Evolutionary conservation across 2,329 filamentous ascomycete genomes (phyloP), one percentile per base, ranked within the genome.

Genomic region (Sarocladiaceae sp.): DNA sequence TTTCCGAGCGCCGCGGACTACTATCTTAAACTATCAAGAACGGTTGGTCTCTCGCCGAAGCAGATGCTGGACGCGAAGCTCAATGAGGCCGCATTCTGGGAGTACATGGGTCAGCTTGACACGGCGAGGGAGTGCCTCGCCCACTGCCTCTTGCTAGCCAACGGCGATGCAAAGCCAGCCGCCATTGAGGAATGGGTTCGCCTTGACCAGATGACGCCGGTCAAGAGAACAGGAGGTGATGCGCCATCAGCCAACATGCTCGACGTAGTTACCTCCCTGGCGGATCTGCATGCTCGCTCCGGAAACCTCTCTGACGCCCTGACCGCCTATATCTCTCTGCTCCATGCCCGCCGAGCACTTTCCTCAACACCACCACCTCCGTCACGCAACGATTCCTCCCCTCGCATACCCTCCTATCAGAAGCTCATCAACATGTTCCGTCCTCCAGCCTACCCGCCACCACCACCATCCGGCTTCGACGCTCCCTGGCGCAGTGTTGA

Each of bases 41-140:
- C 87, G 0, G 75, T 76, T 45, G 91, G 91, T 2, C 87, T 97
- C 55, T 83, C 78, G 1, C 73, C 78, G n/a, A 74, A 80, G 46
- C 88, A 97, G 62, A 82, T 81, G 55, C 70, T 96, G 43, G 82
- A 91, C 47, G 89, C 90, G 3, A 84, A 87, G 3, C 67, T 95
- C 33, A 83, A 83, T 1, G 95, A 90, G 59, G 91, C 85, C 2
- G 83, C 87, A 45, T 96, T 86, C 78, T 72, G 95, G 31, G 85
- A 89, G 52, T 91, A 80, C 65, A 91, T 90, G 65, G 72, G 78
- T 2, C 61, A 80, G 20, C 65, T 73, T 2, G 77, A 80, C 3
- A 81, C 89, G 67, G 90, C 88, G 61, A 72, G 73, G 49, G 82
- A 85, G 74, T 88, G 83, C 1, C 67, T 95, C 32, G 80, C 87